Base-by-base conservation (phyloP, 2,329 filamentous ascomycete genomes). In the Stenocarpella maydis region DNA sequence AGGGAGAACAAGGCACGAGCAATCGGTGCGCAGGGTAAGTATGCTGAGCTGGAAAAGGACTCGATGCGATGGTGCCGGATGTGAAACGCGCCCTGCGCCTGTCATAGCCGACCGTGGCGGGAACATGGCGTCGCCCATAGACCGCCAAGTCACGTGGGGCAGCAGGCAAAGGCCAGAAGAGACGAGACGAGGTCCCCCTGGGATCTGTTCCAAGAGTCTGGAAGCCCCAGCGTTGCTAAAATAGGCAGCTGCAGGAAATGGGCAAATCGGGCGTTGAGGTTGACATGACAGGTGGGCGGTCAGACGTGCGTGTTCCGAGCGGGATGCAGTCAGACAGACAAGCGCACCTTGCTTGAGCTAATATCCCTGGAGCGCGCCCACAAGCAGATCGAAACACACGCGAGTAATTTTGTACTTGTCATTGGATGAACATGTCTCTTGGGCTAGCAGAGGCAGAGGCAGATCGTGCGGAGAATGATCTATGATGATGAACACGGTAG, bases 131-230 rank as follows among this genome's bases (percentile, higher is more conserved):
- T 60, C 69, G 69, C 69, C 69, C 43, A 37, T 39, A 21, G 34
- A 47, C 67, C 69, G 67, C 69, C 69, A 71, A 67, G 49, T 71
- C 69, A 71, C 69, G 69, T 71, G 69, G 37, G 47, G 9, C 43
- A 8, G 14, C 6, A 28, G 1, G 21, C 21, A 7, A 4, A 31
- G 26, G 9, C 24, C n/a, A 7, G 34, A 37, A 39, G 15, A 17
- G 24, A 7, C 17, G 6, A n/a, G 26, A 2, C 12, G 45, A 28
- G 24, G 6, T 43, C 19, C 31, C n/a, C 39, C 24, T n/a, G 41
- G 12, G 8, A 17, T 4, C 31, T 31, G 8, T 34, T 31, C 26
- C 55, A 17, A 61, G 21, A 61, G n/a, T 26, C 12, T 26, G 55
- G 55, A 34, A 17, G 21, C n/a, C 5, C 26, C 19, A 34, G 26